Base-by-base conservation (phyloP, 78 protist genomes). In the Corallochytrium limacisporum region DNA sequence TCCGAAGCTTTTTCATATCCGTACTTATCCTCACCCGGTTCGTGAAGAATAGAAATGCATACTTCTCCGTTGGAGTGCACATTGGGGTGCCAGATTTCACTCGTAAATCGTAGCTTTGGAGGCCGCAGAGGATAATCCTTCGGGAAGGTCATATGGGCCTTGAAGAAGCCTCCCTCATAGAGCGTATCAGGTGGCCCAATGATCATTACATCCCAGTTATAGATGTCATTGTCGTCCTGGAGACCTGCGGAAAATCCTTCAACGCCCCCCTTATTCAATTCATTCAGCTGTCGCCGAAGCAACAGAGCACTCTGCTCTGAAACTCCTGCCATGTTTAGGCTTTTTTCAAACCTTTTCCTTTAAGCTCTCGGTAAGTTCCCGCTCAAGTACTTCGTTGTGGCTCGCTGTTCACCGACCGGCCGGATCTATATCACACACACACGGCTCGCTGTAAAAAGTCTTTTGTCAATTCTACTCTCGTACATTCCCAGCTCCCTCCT, bases 1-100 rank as follows among this genome's bases (percentile, higher is more conserved):
- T 91, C 95, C n/a, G 62, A 31, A 12, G 86, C 78, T 22, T 54
- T 18, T 59, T 93, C 98, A 60, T 91, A 93, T 22, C 95, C 95
- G 47, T 54, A 82, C 18, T 67, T 38, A 43, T 89, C 96, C 10
- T 94, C 91, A 3, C 95, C 95, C 13, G 94, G 92, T n/a, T 61
- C 82, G 35, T 94, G 98, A 24, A 94, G 83, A 36, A 94, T 94
- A 3, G 92, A 84, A 60, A 94, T 94, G 81, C 98, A 94, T 28
- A 94, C 96, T 13, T 67, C 75, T 35, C 96, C 96, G 28, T 75
- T 26, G 3, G 66, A 51, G 67, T 89, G 87, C 16, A 91, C 85
- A 4, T 36, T 42, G n/a, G 69, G 48, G 26, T 62, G 53, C 36
- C 22, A 69, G 22, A 69, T 26, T 7, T 42, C 54, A 2, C 65